phyloP scores from a whole-genome alignment of 192 early-diverging fungal genomes.

The Phlyctochytrium arcticum region DNA sequence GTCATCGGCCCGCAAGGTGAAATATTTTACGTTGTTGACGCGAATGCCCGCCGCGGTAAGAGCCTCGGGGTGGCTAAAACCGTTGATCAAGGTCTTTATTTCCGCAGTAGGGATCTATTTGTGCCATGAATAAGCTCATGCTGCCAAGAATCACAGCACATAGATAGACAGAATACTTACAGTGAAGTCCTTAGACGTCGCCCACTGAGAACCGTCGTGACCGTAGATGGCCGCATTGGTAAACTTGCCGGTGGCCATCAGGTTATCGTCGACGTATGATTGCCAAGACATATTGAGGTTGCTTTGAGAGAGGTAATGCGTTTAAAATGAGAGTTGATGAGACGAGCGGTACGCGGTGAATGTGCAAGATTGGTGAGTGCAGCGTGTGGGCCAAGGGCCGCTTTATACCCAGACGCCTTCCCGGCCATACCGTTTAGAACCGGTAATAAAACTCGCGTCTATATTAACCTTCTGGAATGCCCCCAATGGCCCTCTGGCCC shows the following conservation, averaged over 20 bases:
- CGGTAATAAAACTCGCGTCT: no score
- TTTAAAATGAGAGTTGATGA: neutral
- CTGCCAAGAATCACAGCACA: neutral
- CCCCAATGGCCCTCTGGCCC: no score
- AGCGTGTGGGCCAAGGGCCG: no score
- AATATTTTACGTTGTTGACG: slow-evolving; percentile 67
- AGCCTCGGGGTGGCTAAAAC: slow-evolving; percentile 55
- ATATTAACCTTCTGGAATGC: no score
- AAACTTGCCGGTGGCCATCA: slow-evolving; percentile 64
- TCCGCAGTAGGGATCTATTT: slow-evolving; percentile 53
- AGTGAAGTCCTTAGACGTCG: slow-evolving; percentile 63
- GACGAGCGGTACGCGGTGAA: neutral
- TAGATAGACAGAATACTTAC: slow-evolving; percentile 42
- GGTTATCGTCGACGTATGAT: slow-evolving; percentile 77
- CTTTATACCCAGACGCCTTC: no score
- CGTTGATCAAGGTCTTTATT: slow-evolving; percentile 51
- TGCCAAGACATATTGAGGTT: slow-evolving; percentile 69
- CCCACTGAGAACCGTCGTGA: slow-evolving; percentile 79
- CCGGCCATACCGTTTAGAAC: no score
- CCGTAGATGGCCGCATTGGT: slow-evolving; percentile 77
- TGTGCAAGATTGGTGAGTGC: no score
- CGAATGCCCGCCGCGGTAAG: slow-evolving; percentile 64
- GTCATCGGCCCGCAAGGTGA: slow-evolving; percentile 63
- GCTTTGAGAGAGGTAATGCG: neutral
- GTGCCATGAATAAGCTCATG: neutral